phyloP scores from a whole-genome alignment of 805 yeast genomes.

The Pichia scutulata region DNA sequence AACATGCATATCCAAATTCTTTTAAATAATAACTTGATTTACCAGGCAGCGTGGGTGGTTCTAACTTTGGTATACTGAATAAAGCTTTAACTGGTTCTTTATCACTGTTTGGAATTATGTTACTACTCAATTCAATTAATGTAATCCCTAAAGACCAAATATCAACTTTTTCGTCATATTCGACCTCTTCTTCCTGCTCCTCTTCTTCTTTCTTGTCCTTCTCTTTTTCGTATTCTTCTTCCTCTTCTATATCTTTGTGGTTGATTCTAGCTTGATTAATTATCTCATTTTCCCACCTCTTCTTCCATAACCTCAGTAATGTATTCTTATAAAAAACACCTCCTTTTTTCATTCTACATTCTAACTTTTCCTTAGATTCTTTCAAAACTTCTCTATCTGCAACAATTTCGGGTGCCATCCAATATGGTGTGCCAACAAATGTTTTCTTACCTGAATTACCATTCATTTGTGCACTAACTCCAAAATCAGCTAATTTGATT shows the following conservation, averaged over 20 bases:
- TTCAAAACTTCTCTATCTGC: conserved; percentile 11
- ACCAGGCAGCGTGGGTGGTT: conserved; percentile 47
- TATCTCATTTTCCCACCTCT: not conserved
- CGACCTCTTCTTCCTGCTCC: conserved; percentile 26
- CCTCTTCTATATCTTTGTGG: too few species aligned
- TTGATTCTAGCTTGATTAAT: not conserved
- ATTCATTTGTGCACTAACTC: conserved; percentile 76
- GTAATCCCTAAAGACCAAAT: conserved; percentile 97
- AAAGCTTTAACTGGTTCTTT: conserved; percentile 73
- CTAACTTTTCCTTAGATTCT: conserved; percentile 6
- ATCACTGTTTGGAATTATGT: conserved; percentile 71
- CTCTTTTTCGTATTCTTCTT: not conserved
- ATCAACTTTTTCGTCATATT: conserved; percentile 82
- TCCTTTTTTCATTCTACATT: conserved; percentile 5
- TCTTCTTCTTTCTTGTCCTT: not conserved
- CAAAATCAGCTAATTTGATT: conserved; percentile 91
- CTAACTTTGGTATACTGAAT: conserved; percentile 55
- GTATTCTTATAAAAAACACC: conserved; percentile 6
- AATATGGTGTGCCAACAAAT: conserved; percentile 55
- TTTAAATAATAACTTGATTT: conserved; percentile 36
- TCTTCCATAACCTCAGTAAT: conserved; percentile 11
- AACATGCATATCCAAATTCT: conserved; percentile 55
- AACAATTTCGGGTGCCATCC: conserved; percentile 97
- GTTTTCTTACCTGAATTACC: conserved; percentile 45
- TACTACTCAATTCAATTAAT: conserved; percentile 74